These are phyloP conservation scores for Colletotrichum falcatum DNA, from an alignment of 2,329 filamentous ascomycete genomes.

Conservation along the genomic window DNA sequence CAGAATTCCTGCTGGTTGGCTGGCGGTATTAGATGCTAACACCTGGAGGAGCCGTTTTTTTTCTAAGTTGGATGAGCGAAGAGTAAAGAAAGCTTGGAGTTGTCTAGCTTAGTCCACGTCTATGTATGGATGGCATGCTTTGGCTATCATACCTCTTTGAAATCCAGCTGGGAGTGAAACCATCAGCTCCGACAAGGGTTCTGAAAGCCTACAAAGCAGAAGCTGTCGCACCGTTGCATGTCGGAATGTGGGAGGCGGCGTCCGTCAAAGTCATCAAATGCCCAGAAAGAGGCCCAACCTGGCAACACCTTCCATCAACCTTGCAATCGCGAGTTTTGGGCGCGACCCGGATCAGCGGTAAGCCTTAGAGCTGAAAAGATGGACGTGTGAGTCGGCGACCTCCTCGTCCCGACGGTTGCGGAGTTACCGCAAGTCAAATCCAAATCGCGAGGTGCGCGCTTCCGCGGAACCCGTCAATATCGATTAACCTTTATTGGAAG, in stretches of 20 bases:
- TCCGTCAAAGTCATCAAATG: conserved; percentile 1
- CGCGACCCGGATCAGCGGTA: background rate
- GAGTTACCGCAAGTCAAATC: conserved; percentile 4
- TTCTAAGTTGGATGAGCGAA: background rate
- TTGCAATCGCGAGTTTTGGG: background rate
- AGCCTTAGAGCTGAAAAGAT: background rate
- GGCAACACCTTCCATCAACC: conserved; percentile 1
- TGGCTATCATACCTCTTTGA: no score
- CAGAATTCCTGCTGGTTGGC: background rate
- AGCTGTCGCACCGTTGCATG: background rate
- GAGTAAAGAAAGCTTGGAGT: background rate
- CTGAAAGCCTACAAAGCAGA: background rate
- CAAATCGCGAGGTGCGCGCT: background rate
- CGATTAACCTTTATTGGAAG: background rate
- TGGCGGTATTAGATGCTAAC: background rate
- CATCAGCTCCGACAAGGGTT: background rate
- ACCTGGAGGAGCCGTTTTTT: background rate
- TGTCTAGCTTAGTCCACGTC: no score
- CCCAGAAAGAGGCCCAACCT: conserved; percentile 18
- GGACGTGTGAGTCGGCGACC: conserved; percentile 31
- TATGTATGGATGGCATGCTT: no score
- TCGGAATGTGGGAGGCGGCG: conserved; percentile 1
- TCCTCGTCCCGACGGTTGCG: conserved; percentile 8
- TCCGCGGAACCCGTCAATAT: background rate
- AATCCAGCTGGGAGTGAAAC: background rate